Evolutionary conservation across 768 basidiomycete species (phyloP).

Genomic region (Punctularia strigosozonata): DNA sequence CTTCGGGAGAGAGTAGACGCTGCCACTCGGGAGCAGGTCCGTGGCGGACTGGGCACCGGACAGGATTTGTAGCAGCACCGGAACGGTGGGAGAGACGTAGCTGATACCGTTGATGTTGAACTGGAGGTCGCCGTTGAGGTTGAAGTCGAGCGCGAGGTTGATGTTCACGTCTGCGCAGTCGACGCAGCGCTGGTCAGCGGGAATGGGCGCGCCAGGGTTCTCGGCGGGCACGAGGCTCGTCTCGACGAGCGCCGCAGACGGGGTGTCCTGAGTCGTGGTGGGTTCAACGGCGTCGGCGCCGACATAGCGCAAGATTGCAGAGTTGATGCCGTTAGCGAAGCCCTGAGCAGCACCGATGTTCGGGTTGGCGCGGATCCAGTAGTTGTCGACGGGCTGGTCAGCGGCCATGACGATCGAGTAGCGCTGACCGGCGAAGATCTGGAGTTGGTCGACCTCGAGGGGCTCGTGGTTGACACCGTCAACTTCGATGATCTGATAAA

Average conservation of each 20-base stretch:
- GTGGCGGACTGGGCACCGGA: slow-evolving; percentile 36
- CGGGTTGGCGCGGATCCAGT: slow-evolving; percentile 19
- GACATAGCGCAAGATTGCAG: slow-evolving; percentile 27
- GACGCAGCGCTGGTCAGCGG: slow-evolving; percentile 9
- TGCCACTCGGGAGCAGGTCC: slow-evolving; percentile 36
- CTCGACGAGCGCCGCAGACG: slow-evolving; percentile 8
- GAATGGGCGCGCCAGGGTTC: too few relatives aligned
- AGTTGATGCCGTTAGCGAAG: slow-evolving; percentile 19
- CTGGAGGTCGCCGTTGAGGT: too few relatives aligned
- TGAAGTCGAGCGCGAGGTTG: slow-evolving; percentile 11
- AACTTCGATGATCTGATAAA: slow-evolving; percentile 31
- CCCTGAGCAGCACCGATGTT: slow-evolving; percentile 15
- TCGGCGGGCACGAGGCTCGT: slow-evolving; percentile 7
- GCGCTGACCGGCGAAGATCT: slow-evolving; percentile 27
- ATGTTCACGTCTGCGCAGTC: slow-evolving; percentile 3
- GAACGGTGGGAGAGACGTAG: slow-evolving; percentile 30
- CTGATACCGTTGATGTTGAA: too few relatives aligned
- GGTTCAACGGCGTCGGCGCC: slow-evolving; percentile 22
- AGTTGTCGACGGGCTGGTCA: slow-evolving; percentile 26
- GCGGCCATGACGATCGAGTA: slow-evolving; percentile 21
- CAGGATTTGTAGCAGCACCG: slow-evolving; percentile 47
- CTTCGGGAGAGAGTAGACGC: slow-evolving; percentile 32
- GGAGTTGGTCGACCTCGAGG: slow-evolving; percentile 24
- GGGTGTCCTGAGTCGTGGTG: slow-evolving; percentile 9
- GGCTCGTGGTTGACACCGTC: slow-evolving; percentile 24